These are phyloP conservation scores for Neltuma alba DNA, from an alignment of 306 rosid genomes.

Conservation along the genomic window DNA sequence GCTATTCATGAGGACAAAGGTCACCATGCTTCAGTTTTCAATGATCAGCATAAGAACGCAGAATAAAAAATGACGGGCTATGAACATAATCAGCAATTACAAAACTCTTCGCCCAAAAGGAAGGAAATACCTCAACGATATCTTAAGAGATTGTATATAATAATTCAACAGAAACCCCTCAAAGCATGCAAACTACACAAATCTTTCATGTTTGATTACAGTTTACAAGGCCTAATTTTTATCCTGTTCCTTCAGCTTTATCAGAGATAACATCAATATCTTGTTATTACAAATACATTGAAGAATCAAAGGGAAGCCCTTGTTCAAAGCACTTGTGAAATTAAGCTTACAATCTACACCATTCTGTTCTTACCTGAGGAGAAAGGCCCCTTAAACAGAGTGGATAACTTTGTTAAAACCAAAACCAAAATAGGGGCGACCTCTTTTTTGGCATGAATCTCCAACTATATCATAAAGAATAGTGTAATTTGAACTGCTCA, in stretches of 20 bases:
- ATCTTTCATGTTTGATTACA: constrained; percentile 1
- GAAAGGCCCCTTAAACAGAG: constrained; percentile 41
- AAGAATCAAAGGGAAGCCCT: constrained; percentile 24
- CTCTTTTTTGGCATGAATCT: constrained; percentile 45
- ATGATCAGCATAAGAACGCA: not conserved
- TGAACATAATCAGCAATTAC: not conserved
- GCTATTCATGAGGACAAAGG: too few relatives aligned
- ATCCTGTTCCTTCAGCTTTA: not conserved
- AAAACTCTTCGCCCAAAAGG: not conserved
- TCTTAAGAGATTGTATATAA: not conserved
- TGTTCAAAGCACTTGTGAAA: constrained; percentile 12
- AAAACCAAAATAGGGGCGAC: constrained; percentile 22
- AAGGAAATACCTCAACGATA: not conserved
- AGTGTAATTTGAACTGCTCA: constrained; percentile 79
- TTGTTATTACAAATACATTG: not conserved
- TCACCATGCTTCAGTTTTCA: not conserved
- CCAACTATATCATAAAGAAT: constrained; percentile 65
- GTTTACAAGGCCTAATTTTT: not conserved
- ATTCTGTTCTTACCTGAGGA: not conserved
- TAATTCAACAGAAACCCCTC: constrained; percentile 25
- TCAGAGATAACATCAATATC: constrained; percentile 16
- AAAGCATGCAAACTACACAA: constrained; percentile 12
- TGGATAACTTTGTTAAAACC: constrained; percentile 34
- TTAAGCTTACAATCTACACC: constrained; percentile 7
- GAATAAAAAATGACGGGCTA: not conserved